Percentiles rank a stretch among this genome's conserved stretches.
These are phyloP conservation scores for Mycena indigotica DNA, from an alignment of 768 basidiomycete genomes.

Conservation along the genomic window DNA sequence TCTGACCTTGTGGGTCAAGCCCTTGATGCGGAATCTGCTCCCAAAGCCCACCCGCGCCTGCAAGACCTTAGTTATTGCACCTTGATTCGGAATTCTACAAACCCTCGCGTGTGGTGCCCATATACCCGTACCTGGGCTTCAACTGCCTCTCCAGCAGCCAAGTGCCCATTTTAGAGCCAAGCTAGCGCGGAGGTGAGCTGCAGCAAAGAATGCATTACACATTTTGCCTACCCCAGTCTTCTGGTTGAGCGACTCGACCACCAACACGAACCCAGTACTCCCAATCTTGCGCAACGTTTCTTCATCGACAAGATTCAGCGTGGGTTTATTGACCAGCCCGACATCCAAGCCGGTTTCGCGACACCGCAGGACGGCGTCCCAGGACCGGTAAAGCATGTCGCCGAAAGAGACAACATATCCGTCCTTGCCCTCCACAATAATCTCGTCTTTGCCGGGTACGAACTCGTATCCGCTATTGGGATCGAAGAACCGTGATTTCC, in stretches of 20 bases:
- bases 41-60: conserved; percentile 65
- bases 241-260: conserved; percentile 85
- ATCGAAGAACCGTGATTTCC: conserved; percentile 63
- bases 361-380: conserved; percentile 78
- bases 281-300: conserved; percentile 74
- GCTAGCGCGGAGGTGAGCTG: conserved; percentile 34
- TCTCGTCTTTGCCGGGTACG: conserved; percentile 82
- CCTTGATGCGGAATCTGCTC: conserved; percentile 85
- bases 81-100: conserved; percentile 1
- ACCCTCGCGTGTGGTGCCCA: conserved; percentile 78
- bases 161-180: conserved; percentile 82
- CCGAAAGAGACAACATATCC: conserved; percentile 88
- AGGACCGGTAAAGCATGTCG: conserved; percentile 83
- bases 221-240: conserved; percentile 68
- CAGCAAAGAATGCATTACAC: background rate
- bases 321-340: conserved; percentile 85
- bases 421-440: conserved; percentile 71
- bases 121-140: conserved; percentile 79
- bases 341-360: conserved; percentile 75
- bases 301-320: conserved; percentile 83
- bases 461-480: conserved; percentile 64
- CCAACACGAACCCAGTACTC: conserved; percentile 72
- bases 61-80: background rate
- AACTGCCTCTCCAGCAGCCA: conserved; percentile 84
- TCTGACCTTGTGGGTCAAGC: conserved; percentile 73